Base-by-base conservation (phyloP, 2,329 filamentous ascomycete genomes). In the Westerdykella sp. region DNA sequence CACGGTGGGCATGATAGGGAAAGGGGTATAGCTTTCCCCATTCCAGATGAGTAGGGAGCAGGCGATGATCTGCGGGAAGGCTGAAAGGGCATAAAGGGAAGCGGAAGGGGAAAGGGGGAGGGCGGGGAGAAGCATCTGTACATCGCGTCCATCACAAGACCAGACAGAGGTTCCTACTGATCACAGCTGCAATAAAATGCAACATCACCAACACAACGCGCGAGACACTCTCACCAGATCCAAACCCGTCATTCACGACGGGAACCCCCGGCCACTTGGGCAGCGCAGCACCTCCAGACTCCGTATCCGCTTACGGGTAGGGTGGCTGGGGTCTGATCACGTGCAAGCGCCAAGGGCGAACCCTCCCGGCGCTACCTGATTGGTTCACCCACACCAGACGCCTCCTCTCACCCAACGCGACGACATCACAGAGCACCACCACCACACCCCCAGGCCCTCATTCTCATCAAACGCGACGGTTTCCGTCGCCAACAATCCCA, bases 1-100 rank as follows among this genome's bases (percentile, higher is more conserved):
- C 38, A 34, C 30, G 34, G 40, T 38, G 35, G 23, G 13, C 28
- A 28, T 47, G 44, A 55, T 39, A 21, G 23, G 48, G 49, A 55
- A 60, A 61, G 59, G 57, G 59, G 60, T 21, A 21, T 21, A 58
- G 55, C 45, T 49, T 49, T 34, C 14, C 25, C 31, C 42, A 30
- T 44, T 40, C 32, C 32, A 15, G 25, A 28, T 35, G n/a, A 9
- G 32, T 35, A 35, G 7, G n/a, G 32, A 12, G 32, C 9, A 14
- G 32, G n/a, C 32, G 32, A 12, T 14, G n/a, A 35, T 14, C n/a
- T 9, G n/a, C 32, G n/a, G 32, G 32, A 35, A 13, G 32, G 32
- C 18, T 21, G 18, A 6, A 21, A 21, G 13, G 32, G 32, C n/a
- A 35, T 14, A 30, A 6, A 41, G 28, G 28, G 40, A 13, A 14